Evolutionary conservation across 2,329 filamentous ascomycete genomes (phyloP), one percentile per base, ranked within the genome.

Genomic region (Lasiodiplodia hormozganensis): DNA sequence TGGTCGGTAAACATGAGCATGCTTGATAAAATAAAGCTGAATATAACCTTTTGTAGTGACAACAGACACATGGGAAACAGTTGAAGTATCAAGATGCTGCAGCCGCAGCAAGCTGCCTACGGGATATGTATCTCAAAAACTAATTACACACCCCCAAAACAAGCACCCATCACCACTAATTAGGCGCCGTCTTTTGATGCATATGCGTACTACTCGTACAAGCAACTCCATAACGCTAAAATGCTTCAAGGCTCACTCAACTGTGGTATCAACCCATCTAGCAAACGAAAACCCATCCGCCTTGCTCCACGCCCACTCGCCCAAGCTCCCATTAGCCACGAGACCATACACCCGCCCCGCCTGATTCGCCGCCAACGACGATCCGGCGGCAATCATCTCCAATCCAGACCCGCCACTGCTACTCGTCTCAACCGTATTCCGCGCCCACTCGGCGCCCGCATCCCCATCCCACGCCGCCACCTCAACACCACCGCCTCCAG

Each of bases 291-390:
- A 60, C 56, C 56, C 56, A 12, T 11, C 36, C 12, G 11, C 56
- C 56, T 23, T 10, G 16, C 36, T 34, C 56, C 57, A 34, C 10
- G 21, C 16, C 23, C 18, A 51, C 40, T 62, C 25, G 2, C 57
- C 57, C 38, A 62, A 49, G 12, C 57, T 62, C 18, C 40, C 40
- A 49, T 62, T 49, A 6, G 23, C 57, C 57, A 62, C 57, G 25
- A 62, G 34, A 18, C 57, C 57, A 34, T 62, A 62, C 25, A 62
- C 57, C 40, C 38, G n/a, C 57, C 57, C 57, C 1, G 14, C 57
- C 38, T 49, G 25, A 62, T 49, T 62, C 16, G 40, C 57, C 40
- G 57, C 56, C 56, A 60, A 40, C n/a, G 34, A 36, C 36, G 56
- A 60, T 5, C 36, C 56, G 7, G 34, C 56, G 16, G 56, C 57